Conservation (phyloP, 352 stramenopile genomes). For the Pythium phragmitis region DNA sequence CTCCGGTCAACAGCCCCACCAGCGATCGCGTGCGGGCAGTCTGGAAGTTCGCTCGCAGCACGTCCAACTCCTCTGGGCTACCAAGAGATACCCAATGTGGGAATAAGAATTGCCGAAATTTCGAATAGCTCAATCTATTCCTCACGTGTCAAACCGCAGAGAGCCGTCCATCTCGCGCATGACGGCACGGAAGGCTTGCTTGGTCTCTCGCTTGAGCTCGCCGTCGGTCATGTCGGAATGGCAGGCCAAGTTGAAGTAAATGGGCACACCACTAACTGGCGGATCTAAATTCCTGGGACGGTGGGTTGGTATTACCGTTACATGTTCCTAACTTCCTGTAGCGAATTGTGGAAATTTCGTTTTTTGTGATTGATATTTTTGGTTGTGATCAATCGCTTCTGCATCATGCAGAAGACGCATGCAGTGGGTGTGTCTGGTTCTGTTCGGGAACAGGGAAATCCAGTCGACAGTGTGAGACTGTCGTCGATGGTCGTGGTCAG, state of each 20-base stretch:
- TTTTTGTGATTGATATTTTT: neutral
- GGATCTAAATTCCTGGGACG: neutral
- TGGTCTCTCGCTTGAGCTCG: conserved; percentile 21
- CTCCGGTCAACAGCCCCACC: conserved; percentile 15
- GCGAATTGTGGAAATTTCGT: conserved; percentile 7
- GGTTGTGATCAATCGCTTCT: neutral
- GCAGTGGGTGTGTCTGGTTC: no score
- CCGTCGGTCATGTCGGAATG: conserved; percentile 1
- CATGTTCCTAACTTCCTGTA: neutral
- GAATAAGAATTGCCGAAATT: neutral
- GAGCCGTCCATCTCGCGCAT: conserved; percentile 22
- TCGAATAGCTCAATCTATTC: no score
- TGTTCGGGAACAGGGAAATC: no score
- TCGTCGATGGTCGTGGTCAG: no score
- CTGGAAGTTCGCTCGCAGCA: conserved; percentile 21
- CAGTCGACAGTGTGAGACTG: no score
- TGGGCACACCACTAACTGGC: conserved; percentile 11
- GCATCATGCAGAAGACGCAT: neutral
- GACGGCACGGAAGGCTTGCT: conserved; percentile 20
- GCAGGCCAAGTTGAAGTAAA: conserved; percentile 15
- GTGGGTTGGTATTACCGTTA: neutral
- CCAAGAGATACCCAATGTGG: neutral
- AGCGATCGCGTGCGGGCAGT: conserved; percentile 13
- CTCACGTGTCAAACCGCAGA: conserved; percentile 21
- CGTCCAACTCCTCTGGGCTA: conserved; percentile 23